Percentiles rank a stretch among this genome's conserved stretches.
Evolutionary conservation across 768 basidiomycete genomes (phyloP).

Genomic region (Lactarius akahatsu): DNA sequence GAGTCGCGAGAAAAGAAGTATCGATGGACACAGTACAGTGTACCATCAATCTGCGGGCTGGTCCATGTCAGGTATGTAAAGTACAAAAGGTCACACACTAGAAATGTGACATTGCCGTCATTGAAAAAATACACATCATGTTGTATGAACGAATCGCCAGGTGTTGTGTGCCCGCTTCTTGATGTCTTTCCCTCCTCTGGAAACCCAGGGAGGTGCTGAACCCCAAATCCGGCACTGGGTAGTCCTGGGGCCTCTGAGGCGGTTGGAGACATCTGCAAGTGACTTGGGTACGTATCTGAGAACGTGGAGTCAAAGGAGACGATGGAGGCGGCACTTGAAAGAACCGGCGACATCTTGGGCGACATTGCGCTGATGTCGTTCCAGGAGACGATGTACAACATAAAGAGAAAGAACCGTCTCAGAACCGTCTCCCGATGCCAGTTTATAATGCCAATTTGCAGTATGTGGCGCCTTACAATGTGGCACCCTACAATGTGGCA

Average conservation of each 20-base stretch:
- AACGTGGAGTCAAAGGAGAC: constrained; percentile 13
- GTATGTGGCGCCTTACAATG: too few species aligned
- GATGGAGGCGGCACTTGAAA: constrained; percentile 1
- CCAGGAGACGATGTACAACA: constrained; percentile 4
- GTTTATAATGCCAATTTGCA: too few species aligned
- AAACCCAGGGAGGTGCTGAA: neutral
- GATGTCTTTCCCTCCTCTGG: neutral
- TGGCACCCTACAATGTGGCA: too few species aligned
- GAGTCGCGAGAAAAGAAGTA: constrained; percentile 30
- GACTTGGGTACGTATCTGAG: neutral
- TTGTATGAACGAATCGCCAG: constrained; percentile 5
- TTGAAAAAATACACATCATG: constrained; percentile 25
- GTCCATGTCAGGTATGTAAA: neutral
- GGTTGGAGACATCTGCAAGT: neutral
- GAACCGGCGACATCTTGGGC: neutral
- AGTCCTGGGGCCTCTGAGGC: neutral
- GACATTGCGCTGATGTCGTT: too few species aligned
- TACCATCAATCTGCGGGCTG: constrained; percentile 18
- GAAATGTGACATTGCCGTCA: constrained; percentile 26
- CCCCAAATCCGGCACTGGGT: neutral
- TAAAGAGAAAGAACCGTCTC: neutral
- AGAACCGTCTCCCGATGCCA: too few species aligned
- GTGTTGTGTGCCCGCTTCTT: neutral
- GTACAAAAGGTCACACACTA: constrained; percentile 1
- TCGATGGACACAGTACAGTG: constrained; percentile 22